A percentile compares a stretch with the other conserved stretches of the same genome.
Conservation (phyloP, 1,284 basidiomycete genomes). For the Rhizoctonia solani region DNA sequence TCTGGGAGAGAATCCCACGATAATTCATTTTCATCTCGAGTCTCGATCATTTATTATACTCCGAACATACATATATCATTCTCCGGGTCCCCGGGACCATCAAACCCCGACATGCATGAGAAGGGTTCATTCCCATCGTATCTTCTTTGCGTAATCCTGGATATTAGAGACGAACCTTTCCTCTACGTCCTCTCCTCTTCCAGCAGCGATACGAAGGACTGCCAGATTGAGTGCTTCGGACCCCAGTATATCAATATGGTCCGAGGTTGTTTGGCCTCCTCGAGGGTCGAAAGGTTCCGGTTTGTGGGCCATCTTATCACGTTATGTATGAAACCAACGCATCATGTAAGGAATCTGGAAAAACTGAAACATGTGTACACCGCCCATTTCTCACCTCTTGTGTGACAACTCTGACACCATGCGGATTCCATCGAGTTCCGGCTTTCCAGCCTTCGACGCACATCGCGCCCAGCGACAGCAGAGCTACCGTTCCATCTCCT, state of each 20-base stretch:
- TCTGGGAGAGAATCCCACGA: too few relatives aligned
- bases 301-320: slow-evolving; percentile 76
- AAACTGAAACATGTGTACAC: slow-evolving; percentile 17
- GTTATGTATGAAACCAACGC: background rate
- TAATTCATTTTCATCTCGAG: too few relatives aligned
- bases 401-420: slow-evolving; percentile 82
- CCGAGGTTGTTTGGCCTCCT: slow-evolving; percentile 88
- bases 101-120: too few relatives aligned
- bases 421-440: slow-evolving; percentile 88
- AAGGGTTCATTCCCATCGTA: slow-evolving; percentile 72
- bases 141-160: slow-evolving; percentile 69
- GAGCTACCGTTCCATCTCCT: slow-evolving; percentile 94
- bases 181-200: slow-evolving; percentile 64
- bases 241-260: slow-evolving; percentile 94
- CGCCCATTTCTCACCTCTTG: slow-evolving; percentile 64
- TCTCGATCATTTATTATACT: too few relatives aligned
- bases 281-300: slow-evolving; percentile 77
- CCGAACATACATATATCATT: too few relatives aligned
- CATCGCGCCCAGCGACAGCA: slow-evolving; percentile 92
- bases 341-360: too few relatives aligned
- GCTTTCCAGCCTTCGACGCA: slow-evolving; percentile 92
- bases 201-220: slow-evolving; percentile 86
- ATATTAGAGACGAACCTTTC: slow-evolving; percentile 82
- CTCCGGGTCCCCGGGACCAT: too few relatives aligned
- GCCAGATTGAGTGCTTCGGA: slow-evolving; percentile 86